Evolutionary conservation across 257 asterid species (phyloP).

Genomic region (Solanum verrucosum): DNA sequence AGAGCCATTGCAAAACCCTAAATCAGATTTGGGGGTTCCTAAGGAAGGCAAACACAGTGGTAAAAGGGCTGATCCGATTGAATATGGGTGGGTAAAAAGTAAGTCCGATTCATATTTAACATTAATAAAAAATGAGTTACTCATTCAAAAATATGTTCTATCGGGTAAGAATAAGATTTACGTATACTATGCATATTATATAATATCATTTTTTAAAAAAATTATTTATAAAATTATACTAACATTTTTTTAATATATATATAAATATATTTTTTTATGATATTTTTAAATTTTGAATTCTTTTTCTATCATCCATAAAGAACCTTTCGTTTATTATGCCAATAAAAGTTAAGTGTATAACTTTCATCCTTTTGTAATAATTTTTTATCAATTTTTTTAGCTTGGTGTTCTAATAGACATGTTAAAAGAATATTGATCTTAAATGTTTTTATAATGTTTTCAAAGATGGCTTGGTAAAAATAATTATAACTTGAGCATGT

Average conservation of each 20-base stretch:
- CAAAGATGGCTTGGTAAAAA: neutral
- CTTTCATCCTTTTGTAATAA: neutral
- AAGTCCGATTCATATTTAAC: neutral
- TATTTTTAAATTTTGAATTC: neutral
- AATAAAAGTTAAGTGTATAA: neutral
- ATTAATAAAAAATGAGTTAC: neutral
- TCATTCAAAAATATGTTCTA: neutral
- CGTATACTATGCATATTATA: neutral
- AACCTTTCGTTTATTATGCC: neutral
- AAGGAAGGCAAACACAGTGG: neutral
- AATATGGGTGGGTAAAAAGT: neutral
- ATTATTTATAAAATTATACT: too few relatives aligned
- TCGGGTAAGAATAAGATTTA: too few relatives aligned
- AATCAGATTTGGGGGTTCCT: neutral
- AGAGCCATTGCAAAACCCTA: neutral
- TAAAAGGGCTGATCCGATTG: neutral
- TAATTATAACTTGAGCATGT: neutral
- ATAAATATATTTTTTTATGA: neutral
- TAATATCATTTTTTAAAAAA: too few relatives aligned
- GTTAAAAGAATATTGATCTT: neutral
- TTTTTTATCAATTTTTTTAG: neutral
- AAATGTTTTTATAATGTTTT: neutral
- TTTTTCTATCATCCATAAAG: neutral
- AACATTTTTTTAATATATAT: too few relatives aligned
- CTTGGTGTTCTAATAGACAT: neutral